Evolutionary conservation across 1,284 basidiomycete genomes (phyloP).

Genomic region (Trichosporon sp.): DNA sequence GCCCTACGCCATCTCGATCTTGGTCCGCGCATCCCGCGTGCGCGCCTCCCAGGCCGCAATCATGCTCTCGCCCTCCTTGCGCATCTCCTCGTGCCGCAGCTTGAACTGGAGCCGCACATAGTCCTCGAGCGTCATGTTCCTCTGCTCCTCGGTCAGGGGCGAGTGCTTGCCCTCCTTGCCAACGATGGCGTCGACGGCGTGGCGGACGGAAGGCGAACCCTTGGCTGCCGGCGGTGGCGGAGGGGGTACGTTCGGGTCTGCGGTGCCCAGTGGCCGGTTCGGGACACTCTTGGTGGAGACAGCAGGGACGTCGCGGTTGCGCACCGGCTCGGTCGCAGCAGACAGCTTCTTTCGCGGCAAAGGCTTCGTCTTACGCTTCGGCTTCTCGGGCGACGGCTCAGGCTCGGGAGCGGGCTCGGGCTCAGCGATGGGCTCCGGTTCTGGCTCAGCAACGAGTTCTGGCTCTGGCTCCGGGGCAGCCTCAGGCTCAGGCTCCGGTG

Average conservation of each 20-base stretch:
- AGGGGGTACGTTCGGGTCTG: slow-evolving; percentile 44
- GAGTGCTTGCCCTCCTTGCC: slow-evolving; percentile 21
- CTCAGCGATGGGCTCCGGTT: slow-evolving; percentile 19
- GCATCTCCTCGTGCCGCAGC: slow-evolving; percentile 24
- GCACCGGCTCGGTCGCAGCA: not conserved
- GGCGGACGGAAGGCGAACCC: slow-evolving; percentile 21
- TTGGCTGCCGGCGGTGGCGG: slow-evolving; percentile 21
- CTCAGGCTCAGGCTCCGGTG: not conserved
- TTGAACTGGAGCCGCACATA: slow-evolving; percentile 29
- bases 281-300: slow-evolving; percentile 16
- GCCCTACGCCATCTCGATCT: slow-evolving; percentile 12
- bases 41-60: slow-evolving; percentile 67
- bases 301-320: not conserved
- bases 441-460: not conserved
- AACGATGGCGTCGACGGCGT: slow-evolving; percentile 29
- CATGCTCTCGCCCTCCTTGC: slow-evolving; percentile 60
- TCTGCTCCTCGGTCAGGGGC: slow-evolving; percentile 24
- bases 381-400: not conserved
- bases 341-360: slow-evolving; percentile 26
- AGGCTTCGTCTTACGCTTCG: slow-evolving; percentile 29
- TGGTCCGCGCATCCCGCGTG: slow-evolving; percentile 21
- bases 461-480: too few relatives aligned
- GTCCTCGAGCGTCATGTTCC: slow-evolving; percentile 31
- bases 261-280: slow-evolving; percentile 31
- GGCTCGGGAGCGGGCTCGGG: not conserved